phyloP scores from a whole-genome alignment of 2,329 filamentous ascomycete species.

The Alternaria atra region DNA sequence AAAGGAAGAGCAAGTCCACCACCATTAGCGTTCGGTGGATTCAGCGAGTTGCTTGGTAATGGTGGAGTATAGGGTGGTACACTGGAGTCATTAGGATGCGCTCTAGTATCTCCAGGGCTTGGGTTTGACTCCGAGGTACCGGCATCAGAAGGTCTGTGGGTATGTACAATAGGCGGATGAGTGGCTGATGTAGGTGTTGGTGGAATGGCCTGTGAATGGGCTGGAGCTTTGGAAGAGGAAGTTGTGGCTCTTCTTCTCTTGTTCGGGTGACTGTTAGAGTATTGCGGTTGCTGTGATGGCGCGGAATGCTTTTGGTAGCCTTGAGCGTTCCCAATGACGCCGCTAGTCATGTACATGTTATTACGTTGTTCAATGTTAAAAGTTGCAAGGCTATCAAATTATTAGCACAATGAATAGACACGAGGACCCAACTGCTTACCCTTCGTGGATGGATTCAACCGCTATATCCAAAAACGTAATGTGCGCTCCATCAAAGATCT shows the following conservation, averaged over 20 bases:
- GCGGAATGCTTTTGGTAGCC: slow-evolving; percentile 38
- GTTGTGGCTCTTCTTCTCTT: slow-evolving; percentile 50
- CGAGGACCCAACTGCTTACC: slow-evolving; percentile 47
- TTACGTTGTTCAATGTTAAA: slow-evolving; percentile 51
- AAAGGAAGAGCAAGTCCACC: slow-evolving; percentile 47
- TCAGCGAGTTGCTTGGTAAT: slow-evolving; percentile 27
- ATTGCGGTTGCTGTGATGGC: slow-evolving; percentile 36
- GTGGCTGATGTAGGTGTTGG: slow-evolving; percentile 46
- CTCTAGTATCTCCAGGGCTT: slow-evolving; percentile 33
- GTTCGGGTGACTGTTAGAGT: slow-evolving; percentile 42
- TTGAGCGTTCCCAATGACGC: slow-evolving; percentile 36
- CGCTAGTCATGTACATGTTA: slow-evolving; percentile 48
- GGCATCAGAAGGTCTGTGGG: slow-evolving; percentile 34
- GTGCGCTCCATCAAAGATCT: slow-evolving; percentile 77
- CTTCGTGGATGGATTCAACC: slow-evolving; percentile 68
- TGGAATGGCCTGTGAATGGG: slow-evolving; percentile 31
- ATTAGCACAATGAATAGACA: slow-evolving; percentile 19
- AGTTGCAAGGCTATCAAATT: slow-evolving; percentile 37
- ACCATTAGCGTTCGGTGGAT: slow-evolving; percentile 27
- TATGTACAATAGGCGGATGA: slow-evolving; percentile 30
- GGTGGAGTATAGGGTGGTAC: slow-evolving; percentile 42
- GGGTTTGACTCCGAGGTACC: slow-evolving; percentile 34
- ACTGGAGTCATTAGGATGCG: slow-evolving; percentile 31
- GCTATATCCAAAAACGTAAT: slow-evolving; percentile 74
- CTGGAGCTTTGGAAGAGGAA: slow-evolving; percentile 33